Percentiles rank a stretch among this genome's conserved stretches.
These are phyloP conservation scores for Aegilops longissima DNA, from an alignment of 176 grass and related monocot genomes.

Conservation along the genomic window DNA sequence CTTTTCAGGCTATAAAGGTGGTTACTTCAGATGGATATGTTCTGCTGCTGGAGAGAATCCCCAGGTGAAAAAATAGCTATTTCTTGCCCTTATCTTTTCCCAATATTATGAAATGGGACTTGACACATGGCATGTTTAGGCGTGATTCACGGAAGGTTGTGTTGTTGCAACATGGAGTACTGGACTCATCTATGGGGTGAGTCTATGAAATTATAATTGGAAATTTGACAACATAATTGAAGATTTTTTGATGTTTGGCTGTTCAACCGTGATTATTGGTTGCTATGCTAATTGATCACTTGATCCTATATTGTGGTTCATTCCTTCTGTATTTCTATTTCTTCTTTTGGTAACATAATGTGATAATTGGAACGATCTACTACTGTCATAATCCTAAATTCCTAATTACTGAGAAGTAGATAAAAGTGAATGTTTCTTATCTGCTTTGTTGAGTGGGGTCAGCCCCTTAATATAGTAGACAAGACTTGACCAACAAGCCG, in stretches of 20 bases:
- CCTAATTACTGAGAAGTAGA: neutral
- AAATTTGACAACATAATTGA: neutral
- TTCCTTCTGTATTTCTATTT: neutral
- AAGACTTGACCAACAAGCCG: neutral
- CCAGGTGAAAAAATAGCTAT: conserved; percentile 55
- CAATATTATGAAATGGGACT: conserved; percentile 13
- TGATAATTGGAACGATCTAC: neutral
- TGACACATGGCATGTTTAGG: conserved; percentile 50
- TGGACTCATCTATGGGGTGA: conserved; percentile 99
- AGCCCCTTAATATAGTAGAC: neutral
- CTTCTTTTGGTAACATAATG: neutral
- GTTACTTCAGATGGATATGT: conserved; percentile 99
- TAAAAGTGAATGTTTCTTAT: neutral
- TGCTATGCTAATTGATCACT: conserved; percentile 5
- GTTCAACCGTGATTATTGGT: neutral
- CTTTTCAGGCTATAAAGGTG: conserved; percentile 88
- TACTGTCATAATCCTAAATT: neutral
- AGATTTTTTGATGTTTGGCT: conserved; percentile 18
- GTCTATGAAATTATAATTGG: conserved; percentile 26
- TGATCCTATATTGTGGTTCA: neutral
- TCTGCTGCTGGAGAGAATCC: conserved; percentile 88
- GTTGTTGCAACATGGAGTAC: conserved; percentile 87
- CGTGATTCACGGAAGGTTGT: conserved; percentile 88
- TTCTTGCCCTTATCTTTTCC: conserved; percentile 12
- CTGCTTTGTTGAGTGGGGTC: neutral